Conservation (phyloP, 768 basidiomycete genomes). For the Pholiota microspora region DNA sequence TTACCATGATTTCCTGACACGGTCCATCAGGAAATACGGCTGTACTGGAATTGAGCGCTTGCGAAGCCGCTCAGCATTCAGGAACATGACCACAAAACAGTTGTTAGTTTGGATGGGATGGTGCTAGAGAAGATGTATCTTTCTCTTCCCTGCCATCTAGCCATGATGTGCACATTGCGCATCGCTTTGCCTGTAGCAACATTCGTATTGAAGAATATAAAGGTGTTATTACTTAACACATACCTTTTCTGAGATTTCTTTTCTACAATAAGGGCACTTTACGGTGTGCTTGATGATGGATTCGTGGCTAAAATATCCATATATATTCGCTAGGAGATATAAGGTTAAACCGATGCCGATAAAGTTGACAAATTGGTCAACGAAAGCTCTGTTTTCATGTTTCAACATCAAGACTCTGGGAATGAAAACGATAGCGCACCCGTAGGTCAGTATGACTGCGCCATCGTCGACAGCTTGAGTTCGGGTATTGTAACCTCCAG, state of each 20-base stretch:
- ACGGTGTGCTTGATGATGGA: constrained; percentile 39
- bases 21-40: no score
- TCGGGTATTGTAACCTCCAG: constrained; percentile 39
- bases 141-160: constrained; percentile 39
- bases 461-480: constrained; percentile 42
- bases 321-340: constrained; percentile 35
- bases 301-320: constrained; percentile 34
- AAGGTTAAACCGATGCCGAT: constrained; percentile 35
- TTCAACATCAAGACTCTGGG: background rate
- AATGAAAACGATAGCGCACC: constrained; percentile 15
- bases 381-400: constrained; percentile 28
- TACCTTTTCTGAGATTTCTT: constrained; percentile 40
- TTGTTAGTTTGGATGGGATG: no score
- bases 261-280: constrained; percentile 42
- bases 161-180: constrained; percentile 43
- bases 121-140: no score
- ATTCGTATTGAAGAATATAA: background rate
- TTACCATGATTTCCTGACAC: no score
- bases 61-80: no score
- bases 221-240: background rate
- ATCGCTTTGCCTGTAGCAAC: constrained; percentile 33
- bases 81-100: no score
- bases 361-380: constrained; percentile 37
- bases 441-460: constrained; percentile 39
- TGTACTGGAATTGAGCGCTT: no score